Evolutionary conservation across 306 rosid genomes (phyloP).

Genomic region (Psophocarpus tetragonolobus): DNA sequence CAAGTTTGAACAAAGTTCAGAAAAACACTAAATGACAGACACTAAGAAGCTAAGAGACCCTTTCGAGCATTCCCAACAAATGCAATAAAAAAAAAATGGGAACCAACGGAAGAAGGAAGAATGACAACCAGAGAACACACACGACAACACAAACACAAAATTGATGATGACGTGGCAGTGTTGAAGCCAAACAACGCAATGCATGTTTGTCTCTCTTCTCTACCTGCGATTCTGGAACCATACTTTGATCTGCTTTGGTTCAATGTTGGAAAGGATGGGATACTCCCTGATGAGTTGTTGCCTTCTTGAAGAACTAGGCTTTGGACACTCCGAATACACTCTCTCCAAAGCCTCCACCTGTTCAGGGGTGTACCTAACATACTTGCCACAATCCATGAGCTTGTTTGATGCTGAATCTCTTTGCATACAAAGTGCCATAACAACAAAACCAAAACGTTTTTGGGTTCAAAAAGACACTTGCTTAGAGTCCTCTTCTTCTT

Average conservation of each 20-base stretch:
- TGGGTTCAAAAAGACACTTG: neutral
- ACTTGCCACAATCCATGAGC: conserved; percentile 67
- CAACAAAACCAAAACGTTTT: conserved; percentile 8
- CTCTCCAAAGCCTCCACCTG: conserved; percentile 89
- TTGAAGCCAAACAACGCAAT: neutral
- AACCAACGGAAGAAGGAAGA: neutral
- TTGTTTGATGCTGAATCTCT: conserved; percentile 45
- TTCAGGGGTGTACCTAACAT: conserved; percentile 77
- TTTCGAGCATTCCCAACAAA: neutral
- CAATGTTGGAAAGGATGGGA: conserved; percentile 70
- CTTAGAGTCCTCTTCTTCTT: conserved; percentile 40
- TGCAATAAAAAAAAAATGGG: neutral
- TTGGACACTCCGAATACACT: conserved; percentile 75
- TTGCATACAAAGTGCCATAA: conserved; percentile 49
- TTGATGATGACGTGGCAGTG: neutral
- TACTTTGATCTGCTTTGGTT: conserved; percentile 84
- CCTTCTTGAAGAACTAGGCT: conserved; percentile 75
- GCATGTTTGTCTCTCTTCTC: neutral
- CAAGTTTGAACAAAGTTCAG: neutral
- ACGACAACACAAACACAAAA: neutral
- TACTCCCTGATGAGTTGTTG: conserved; percentile 82
- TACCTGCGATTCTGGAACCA: conserved; percentile 94
- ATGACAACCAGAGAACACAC: neutral
- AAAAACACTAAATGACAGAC: neutral
- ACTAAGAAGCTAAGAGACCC: neutral